Evolutionary conservation across 768 basidiomycete species (phyloP).

Genomic region (Russula griseocarnosa): DNA sequence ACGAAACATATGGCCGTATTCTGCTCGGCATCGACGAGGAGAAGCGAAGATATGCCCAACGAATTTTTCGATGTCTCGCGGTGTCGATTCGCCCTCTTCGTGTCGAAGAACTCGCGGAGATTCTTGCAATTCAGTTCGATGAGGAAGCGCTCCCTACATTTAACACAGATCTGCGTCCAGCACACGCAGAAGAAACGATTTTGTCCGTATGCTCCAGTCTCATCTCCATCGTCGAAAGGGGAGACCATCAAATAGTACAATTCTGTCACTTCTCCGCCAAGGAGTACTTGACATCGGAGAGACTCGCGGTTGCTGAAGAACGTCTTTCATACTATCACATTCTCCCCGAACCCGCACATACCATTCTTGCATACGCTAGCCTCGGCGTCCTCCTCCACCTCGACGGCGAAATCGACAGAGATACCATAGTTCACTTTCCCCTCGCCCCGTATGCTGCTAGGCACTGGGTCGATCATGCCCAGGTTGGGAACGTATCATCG

Average conservation of each 20-base stretch:
- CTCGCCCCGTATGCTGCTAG: background rate
- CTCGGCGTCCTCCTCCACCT: background rate
- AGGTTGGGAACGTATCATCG: background rate
- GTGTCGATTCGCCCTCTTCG: too few relatives aligned
- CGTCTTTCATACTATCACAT: background rate
- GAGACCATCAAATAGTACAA: background rate
- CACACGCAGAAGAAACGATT: too few relatives aligned
- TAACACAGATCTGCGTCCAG: too few relatives aligned
- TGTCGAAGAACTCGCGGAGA: too few relatives aligned
- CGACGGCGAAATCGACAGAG: background rate
- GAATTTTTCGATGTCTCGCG: too few relatives aligned
- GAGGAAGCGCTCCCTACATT: too few relatives aligned
- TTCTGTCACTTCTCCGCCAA: background rate
- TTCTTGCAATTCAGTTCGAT: too few relatives aligned
- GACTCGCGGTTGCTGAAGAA: background rate
- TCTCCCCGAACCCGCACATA: background rate
- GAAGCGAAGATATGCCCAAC: too few relatives aligned
- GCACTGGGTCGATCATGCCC: slow-evolving; percentile 1
- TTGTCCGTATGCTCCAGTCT: background rate
- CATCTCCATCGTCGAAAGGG: background rate
- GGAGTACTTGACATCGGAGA: slow-evolving; percentile 1
- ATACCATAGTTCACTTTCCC: background rate
- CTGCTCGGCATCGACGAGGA: too few relatives aligned
- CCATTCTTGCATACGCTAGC: background rate
- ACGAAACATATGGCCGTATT: too few relatives aligned